phyloP scores from a whole-genome alignment of 768 basidiomycete species.

The Phaeolepiota aurea region DNA sequence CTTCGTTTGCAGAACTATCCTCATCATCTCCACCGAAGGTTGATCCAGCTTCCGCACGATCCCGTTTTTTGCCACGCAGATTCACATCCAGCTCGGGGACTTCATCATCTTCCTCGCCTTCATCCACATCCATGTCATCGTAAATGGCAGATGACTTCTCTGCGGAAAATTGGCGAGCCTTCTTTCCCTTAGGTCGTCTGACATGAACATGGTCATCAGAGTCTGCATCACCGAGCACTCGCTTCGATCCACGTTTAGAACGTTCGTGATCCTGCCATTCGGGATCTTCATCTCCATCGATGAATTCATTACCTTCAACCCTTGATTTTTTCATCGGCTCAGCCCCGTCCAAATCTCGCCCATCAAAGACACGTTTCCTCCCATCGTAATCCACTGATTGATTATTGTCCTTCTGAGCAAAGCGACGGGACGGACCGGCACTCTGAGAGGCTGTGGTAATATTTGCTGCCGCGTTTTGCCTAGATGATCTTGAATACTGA shows the following conservation, averaged over 20 bases:
- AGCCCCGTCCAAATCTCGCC: constrained; percentile 31
- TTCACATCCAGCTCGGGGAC: constrained; percentile 26
- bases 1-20: constrained; percentile 28
- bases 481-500: neutral
- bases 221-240: constrained; percentile 40
- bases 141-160: constrained; percentile 23
- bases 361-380: constrained; percentile 33
- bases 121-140: constrained; percentile 39
- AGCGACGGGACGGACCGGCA: constrained; percentile 16
- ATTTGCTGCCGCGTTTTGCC: neutral
- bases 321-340: constrained; percentile 45
- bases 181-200: constrained; percentile 38
- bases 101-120: constrained; percentile 35
- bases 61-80: constrained; percentile 64
- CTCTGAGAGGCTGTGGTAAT: constrained; percentile 8
- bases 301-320: constrained; percentile 38
- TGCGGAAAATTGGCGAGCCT: constrained; percentile 44
- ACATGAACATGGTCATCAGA: constrained; percentile 24
- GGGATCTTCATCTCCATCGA: constrained; percentile 40
- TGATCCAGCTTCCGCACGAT: constrained; percentile 65
- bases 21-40: constrained; percentile 61
- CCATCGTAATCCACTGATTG: constrained; percentile 19
- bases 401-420: constrained; percentile 20
- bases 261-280: constrained; percentile 22
- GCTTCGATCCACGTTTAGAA: constrained; percentile 36